phyloP scores from a whole-genome alignment of 2,329 filamentous ascomycete genomes.

The Endothia cerciana region DNA sequence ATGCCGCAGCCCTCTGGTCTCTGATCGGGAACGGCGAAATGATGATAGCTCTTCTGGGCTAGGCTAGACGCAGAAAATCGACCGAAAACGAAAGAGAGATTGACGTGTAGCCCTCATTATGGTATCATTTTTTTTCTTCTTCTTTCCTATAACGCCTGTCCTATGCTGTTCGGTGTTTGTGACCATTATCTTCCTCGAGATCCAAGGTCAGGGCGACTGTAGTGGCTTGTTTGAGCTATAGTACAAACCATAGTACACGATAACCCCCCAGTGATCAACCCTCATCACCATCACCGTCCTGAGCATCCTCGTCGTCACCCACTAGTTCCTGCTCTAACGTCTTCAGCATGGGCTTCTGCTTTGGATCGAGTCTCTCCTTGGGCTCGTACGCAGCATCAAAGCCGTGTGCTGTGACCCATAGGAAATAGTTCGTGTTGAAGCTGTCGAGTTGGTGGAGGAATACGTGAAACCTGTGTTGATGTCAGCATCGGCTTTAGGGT shows the following conservation, averaged over 20 bases:
- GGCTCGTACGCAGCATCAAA: constrained; percentile 61
- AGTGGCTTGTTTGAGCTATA: not conserved
- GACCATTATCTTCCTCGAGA: too few relatives aligned
- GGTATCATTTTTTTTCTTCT: constrained; percentile 5
- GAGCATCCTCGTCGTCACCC: constrained; percentile 55
- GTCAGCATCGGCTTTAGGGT: constrained; percentile 6
- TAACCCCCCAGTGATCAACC: not conserved
- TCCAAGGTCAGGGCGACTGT: too few relatives aligned
- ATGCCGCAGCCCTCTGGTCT: not conserved
- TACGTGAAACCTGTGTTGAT: constrained; percentile 65
- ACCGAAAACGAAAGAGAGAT: not conserved
- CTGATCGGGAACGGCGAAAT: not conserved
- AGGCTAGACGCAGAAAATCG: not conserved
- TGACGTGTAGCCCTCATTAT: not conserved
- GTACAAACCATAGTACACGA: not conserved
- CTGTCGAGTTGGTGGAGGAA: constrained; percentile 83
- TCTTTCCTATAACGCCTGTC: not conserved
- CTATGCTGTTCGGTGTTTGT: not conserved
- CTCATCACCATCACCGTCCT: constrained; percentile 47
- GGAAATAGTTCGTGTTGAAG: constrained; percentile 71
- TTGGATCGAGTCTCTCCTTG: constrained; percentile 43
- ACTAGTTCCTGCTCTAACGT: constrained; percentile 53
- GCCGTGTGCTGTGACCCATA: constrained; percentile 74
- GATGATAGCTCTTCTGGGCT: not conserved
- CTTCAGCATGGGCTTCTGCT: constrained; percentile 33